Conservation (phyloP, 768 basidiomycete species). For the Guyanaporus albipodus region DNA sequence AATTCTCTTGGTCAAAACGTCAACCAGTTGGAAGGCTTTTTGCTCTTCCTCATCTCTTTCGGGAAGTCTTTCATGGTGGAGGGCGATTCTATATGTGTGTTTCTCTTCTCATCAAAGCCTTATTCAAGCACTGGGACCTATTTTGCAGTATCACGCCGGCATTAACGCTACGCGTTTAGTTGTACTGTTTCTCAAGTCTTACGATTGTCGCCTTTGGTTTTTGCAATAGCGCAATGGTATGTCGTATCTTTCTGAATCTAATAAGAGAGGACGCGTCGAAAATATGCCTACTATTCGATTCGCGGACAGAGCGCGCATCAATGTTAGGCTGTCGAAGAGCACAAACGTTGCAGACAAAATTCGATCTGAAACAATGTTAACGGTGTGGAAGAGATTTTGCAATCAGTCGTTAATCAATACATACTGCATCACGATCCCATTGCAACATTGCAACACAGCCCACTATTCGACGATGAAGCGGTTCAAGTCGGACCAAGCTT, state of each 20-base stretch:
- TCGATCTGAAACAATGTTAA: conserved; percentile 1
- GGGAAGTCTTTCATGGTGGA: conserved; percentile 34
- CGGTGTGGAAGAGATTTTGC: too few relatives aligned
- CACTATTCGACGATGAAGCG: neutral
- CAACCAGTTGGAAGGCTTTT: conserved; percentile 16
- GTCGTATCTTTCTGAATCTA: conserved; percentile 35
- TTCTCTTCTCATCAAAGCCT: neutral
- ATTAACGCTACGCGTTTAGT: conserved; percentile 28
- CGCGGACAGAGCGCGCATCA: neutral
- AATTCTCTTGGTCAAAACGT: conserved; percentile 17
- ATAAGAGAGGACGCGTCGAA: conserved; percentile 9
- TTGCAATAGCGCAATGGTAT: conserved; percentile 33
- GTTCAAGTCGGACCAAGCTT: neutral
- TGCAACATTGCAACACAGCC: neutral
- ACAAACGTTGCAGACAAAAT: neutral
- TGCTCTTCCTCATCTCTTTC: conserved; percentile 33
- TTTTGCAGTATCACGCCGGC: conserved; percentile 31
- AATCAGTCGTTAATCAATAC: neutral
- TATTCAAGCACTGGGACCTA: neutral
- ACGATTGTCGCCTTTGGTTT: conserved; percentile 23
- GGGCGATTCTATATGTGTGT: conserved; percentile 38
- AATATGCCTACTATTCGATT: conserved; percentile 19
- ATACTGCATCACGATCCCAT: neutral
- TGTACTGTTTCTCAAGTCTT: conserved; percentile 19
- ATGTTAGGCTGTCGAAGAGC: neutral